Base-by-base conservation (phyloP, 2,329 filamentous ascomycete genomes). In the Trichoderma atroviride region DNA sequence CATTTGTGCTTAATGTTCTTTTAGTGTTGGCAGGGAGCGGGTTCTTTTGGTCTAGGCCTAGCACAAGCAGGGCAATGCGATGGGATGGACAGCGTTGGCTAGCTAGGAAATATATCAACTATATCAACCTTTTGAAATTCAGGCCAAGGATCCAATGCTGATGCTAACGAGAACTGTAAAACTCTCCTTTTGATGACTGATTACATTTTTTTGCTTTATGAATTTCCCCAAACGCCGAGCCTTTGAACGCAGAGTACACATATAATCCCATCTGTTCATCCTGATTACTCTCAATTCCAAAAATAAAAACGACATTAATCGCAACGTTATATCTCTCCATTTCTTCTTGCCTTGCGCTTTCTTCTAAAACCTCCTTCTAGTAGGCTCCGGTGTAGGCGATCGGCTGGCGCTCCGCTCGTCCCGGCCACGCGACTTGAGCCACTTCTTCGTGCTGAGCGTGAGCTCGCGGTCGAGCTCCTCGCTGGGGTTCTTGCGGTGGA, bases 401-500 rank as follows among this genome's bases (percentile, higher is more conserved):
- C 93, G 87, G 73, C 85, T 92, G 72, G 89, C 88, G 79, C 93
- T 97, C 81, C 93, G 88, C 77, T 91, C 90, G 82, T 97, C 95
- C 75, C 92, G 86, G 24, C 94, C 95, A 71, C 93, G 87, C 82
- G 89, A 83, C 84, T 92, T 92, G 78, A 98, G 84, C 94, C 95
- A 98, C 86, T 98, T 98, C 88, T 97, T 97, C 72, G 95, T 98
- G 76, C 89, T 89, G 74, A 98, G 86, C 72, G 92, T 89, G 75
- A 99, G 81, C 74, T 99, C 96, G 72, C 91, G 85, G 72, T 99
- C 96, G 75, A 99, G 84, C 83, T 98, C 95, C 13, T 93, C 85
- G 74, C 88, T 89, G 4, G 96, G 96, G 79, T 98, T 96, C 85
- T 99, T 99, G 78, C 96, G 89, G 80, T 99, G 96, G 74, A 99